Base-by-base conservation (phyloP, 148 eudicot species). In the Suaeda aralocaspica region DNA sequence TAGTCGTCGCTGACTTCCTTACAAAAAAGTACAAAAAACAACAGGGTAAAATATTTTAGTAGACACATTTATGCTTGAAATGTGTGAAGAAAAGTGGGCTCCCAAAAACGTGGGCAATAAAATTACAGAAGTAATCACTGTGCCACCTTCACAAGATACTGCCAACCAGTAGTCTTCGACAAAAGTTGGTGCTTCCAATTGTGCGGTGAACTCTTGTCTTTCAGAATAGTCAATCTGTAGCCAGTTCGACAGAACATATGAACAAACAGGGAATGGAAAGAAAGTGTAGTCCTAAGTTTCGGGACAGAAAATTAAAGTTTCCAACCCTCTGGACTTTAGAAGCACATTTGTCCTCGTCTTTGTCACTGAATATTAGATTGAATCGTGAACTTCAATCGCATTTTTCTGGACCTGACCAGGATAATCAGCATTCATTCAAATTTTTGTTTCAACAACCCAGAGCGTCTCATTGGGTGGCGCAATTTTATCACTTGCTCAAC, bases 291-390 rank as follows among this genome's bases (percentile, higher is more conserved):
- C 36, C 45, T 64, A 67, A 69, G 1, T 70, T 63, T 51, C 52
- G 52, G 74, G 72, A n/a, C 22, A 31, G 53, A 48, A 64, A 66
- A 63, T 44, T 25, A 28, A 8, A 30, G 31, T 29, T 16, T 53
- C 36, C 73, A n/a, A 46, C 91, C 98, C 97, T 94, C 90, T 77
- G n/a, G 79, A 79, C 77, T 53, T 81, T 62, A 94, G 78, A n/a
- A 45, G 77, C 78, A 48, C 41, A 56, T 58, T 84, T 76, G 69
- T 69, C 69, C 68, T 75, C 67, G 53, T 84, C 85, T 72, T 85
- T 67, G 18, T 77, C 82, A 68, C 64, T 66, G n/a, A 36, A 71
- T 52, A 45, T 71, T 57, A 58, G 77, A 77, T n/a, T 21, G 77
- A 36, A 55, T 48, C n/a, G 71, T 55, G 33, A 50, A 68, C 72